These are phyloP conservation scores for Breviolum minutum DNA, from an alignment of 73 alveolate genomes.

Conservation along the genomic window DNA sequence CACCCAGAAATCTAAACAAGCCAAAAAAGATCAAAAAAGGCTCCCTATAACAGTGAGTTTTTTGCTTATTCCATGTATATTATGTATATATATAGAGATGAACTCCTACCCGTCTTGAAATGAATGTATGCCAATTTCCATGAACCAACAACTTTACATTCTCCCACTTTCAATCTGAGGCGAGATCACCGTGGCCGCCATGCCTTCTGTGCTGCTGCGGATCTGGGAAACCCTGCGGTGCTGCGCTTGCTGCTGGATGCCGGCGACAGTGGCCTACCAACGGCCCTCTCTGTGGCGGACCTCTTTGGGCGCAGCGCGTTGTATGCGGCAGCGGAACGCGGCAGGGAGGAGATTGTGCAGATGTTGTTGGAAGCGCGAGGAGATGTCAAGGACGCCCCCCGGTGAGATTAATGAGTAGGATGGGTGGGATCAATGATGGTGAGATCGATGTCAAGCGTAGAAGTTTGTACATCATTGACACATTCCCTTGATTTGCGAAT, in stretches of 20 bases:
- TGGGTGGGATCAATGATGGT: not conserved
- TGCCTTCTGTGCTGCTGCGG: slow-evolving; percentile 31
- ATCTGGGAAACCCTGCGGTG: not conserved
- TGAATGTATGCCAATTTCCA: not conserved
- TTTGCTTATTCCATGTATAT: not conserved
- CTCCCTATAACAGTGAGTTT: not conserved
- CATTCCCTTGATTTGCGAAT: no score
- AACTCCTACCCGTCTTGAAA: not conserved
- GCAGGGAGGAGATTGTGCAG: not conserved
- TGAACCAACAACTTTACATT: no score
- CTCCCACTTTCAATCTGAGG: not conserved
- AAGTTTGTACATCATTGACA: no score
- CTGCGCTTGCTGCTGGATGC: not conserved
- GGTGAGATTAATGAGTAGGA: not conserved
- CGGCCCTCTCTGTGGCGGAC: not conserved
- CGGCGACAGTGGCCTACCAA: not conserved
- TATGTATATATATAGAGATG: no score
- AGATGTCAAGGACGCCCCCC: not conserved
- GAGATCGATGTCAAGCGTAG: no score
- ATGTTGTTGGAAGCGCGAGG: slow-evolving; percentile 13
- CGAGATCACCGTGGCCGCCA: slow-evolving; percentile 20
- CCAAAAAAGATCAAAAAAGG: no score
- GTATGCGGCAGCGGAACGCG: slow-evolving; percentile 38
- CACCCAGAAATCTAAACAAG: no score
- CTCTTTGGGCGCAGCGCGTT: slow-evolving; percentile 59